Base-by-base conservation (phyloP, 495 filamentous ascomycete species). In the Haplographium delicatum region DNA sequence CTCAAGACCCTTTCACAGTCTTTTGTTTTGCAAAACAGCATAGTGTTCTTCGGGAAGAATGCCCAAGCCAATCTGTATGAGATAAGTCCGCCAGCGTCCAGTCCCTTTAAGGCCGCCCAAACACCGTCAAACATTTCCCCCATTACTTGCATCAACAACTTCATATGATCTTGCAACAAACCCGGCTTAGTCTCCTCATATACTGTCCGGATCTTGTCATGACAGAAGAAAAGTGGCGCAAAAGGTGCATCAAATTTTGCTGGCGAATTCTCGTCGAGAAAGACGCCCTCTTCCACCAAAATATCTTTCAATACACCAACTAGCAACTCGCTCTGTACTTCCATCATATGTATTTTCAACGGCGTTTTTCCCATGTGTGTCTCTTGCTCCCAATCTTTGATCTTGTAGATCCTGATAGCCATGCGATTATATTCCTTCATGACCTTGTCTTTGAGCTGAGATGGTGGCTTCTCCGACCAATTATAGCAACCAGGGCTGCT, bases 331-430 rank as follows among this genome's bases (percentile, higher is more conserved):
- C 65, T 70, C 48, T 69, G 65, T 30, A 72, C 30, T 38, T 69
- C 59, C 26, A 72, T 51, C 53, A 51, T 52, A 53, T 67, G 56
- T 44, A 65, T 61, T 15, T 60, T 65, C 18, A 72, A 55, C 10
- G 56, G 53, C 23, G 47, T 57, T 24, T 53, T 49, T 26, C 69
- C 69, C 8, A 55, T 56, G 35, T 69, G 60, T 39, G 62, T 59
- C 25, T 57, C 54, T 57, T 69, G 63, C 8, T 54, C 50, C 9
- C 20, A 33, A 51, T 72, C 68, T 48, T 66, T 68, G 52, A 64
- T 45, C 55, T 69, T 70, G 65, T 54, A 70, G 24, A 70, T 60
- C 45, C 62, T 64, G 54, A 72, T 65, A 42, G 68, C 68, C 20
- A 67, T 66, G 20, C 63, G 58, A 49, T 62, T 55, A 44, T 72